Base-by-base conservation (phyloP, 1,139 yeast species). In the Pichia sp. region DNA sequence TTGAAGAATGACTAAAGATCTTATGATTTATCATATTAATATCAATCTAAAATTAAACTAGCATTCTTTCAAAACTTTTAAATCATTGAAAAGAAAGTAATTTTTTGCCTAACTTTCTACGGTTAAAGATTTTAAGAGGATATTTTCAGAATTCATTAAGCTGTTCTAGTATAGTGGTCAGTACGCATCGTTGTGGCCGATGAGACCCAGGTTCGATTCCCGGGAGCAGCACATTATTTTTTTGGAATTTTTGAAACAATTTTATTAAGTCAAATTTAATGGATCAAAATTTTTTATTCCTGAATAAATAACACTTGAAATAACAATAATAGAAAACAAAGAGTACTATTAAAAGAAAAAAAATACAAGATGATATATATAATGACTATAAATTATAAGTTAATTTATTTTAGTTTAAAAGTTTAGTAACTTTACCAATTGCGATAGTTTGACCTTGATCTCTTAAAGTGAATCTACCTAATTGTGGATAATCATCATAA, bases 361-460 rank as follows among this genome's bases (percentile, higher is more conserved):
- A 20, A 41, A 25, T 31, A n/a, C 16, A 23, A 1, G 23, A 30
- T 23, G 3, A 11, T 33, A 28, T 6, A 28, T 22, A 23, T 35
- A 26, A 16, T 26, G 9, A 28, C 26, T 26, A 27, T 10, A 27
- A 22, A 27, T 4, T 16, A 6, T 12, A 9, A 12, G 5, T 16
- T 16, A 10, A 9, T 6, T 4, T 22, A 27, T 26, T 11, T 38
- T 36, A 51, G 24, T 51, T 50, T 56, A 83, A 72, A 55, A 84
- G 70, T 67, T 83, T 84, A 48, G 87, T 81, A 60, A 92, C 87
- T 71, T 90, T 90, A 69, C 99, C 99, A 68, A 92, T 94, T 55
- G 98, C 99, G 68, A 92, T 89, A 46, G 98, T 92, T 53, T 81
- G 80, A 64, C 98, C 98, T 71, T 92, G 97, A 68, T 92, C 98